Conservation (phyloP, 371 early-diverging fungal species). For the Nematocida minor region DNA sequence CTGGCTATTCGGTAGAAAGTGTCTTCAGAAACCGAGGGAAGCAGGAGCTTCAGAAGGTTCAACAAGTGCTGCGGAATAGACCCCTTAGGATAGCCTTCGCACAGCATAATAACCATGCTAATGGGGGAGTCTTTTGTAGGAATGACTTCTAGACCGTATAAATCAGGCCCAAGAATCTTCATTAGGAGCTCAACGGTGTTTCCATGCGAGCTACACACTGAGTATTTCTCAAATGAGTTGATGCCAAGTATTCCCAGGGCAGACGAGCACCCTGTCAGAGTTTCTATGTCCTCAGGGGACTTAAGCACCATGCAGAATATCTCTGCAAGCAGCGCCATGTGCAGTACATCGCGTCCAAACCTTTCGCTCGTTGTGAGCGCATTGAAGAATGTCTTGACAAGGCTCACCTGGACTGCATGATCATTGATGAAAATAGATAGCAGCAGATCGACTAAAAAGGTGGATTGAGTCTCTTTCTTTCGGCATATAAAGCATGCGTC, state of each 20-base stretch:
- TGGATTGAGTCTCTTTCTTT: background rate
- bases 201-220: background rate
- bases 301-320: background rate
- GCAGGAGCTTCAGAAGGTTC: background rate
- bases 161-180: background rate
- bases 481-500: background rate
- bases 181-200: background rate
- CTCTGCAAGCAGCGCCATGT: background rate
- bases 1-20: slow-evolving; percentile 1
- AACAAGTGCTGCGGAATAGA: background rate
- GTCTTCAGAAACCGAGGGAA: background rate
- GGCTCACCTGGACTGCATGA: background rate
- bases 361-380: background rate
- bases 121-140: background rate
- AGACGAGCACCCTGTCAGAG: background rate
- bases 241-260: background rate
- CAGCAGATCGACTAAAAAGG: background rate
- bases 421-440: slow-evolving; percentile 1
- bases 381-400: background rate
- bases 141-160: background rate
- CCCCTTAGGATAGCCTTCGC: slow-evolving; percentile 3
- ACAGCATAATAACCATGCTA: slow-evolving; percentile 16
- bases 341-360: background rate
- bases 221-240: background rate
- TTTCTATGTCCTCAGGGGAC: slow-evolving; percentile 1